Evolutionary conservation across 768 basidiomycete species (phyloP), one percentile per base, ranked within the genome.

Genomic region (Chlorophyllum brunneum): DNA sequence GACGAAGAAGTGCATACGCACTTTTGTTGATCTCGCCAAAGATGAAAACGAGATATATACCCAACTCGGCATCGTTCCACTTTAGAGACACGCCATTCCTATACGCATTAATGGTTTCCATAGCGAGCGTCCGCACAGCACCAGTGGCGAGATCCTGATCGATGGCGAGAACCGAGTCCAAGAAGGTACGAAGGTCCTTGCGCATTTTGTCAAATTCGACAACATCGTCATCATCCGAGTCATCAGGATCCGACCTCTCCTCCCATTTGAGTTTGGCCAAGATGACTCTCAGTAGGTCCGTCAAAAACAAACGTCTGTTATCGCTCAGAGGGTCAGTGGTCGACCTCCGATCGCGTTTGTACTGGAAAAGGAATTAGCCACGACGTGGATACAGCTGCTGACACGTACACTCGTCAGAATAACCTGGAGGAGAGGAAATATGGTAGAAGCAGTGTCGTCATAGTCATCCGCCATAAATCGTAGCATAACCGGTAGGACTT

Each of bases 1-100:
- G 3, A 38, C 16, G 8, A 40, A 23, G 34, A 24, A 34, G 34
- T 43, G 7, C n/a, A 42, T 16, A 63, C 85, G 46, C 53, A 93
- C 95, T 82, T 75, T 92, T 95, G 67, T 83, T 85, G 58, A 95
- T 82, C 65, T 97, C 94, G 37, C 95, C 95, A 61, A 91, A 98
- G 29, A 95, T 88, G 63, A 85, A 98, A 8, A 98, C 84, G 22
- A 98, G 77, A 66, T 93, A 93, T n/a, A 95, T 73, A 0, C 91
- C 93, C 16, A 98, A 77, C 67, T 99, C 97, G 2, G 89, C 92
- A 57, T 95, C 87, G 59, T 92, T 84, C 97, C 97, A 98, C 54
- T 88, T 80, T 30, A 97, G 67, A 15, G 75, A 64, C 0, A 79
- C 67, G 0, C 88, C 82, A 54, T 71, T 84, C 45, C 78, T 75